These are phyloP conservation scores for Lumnitzera racemosa DNA, from an alignment of 345 rosid genomes.

Conservation along the genomic window DNA sequence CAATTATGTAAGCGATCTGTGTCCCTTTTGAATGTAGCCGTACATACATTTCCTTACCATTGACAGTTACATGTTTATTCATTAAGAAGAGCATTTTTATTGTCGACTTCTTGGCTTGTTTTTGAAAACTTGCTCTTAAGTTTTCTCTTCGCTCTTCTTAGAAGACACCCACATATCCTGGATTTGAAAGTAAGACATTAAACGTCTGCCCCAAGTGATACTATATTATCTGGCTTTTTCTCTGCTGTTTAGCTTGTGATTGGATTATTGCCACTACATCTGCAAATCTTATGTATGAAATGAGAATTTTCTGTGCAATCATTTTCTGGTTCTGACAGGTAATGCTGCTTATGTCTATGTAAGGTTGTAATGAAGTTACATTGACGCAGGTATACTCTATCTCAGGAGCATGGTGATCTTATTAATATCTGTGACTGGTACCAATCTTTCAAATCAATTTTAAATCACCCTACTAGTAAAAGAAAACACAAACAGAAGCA, in stretches of 20 bases:
- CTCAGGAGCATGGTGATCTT: slow-evolving; percentile 87
- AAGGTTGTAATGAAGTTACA: slow-evolving; percentile 5
- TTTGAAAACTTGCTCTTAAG: too few relatives aligned
- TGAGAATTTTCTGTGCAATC: background rate
- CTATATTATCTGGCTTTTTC: too few relatives aligned
- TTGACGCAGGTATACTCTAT: slow-evolving; percentile 51
- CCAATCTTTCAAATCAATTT: slow-evolving; percentile 66
- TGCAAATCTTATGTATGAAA: too few relatives aligned
- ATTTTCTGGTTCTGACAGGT: background rate
- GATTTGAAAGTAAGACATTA: too few relatives aligned
- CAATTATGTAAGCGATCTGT: slow-evolving; percentile 63
- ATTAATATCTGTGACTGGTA: slow-evolving; percentile 94
- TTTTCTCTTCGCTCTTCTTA: too few relatives aligned
- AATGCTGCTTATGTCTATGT: background rate
- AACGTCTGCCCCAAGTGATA: too few relatives aligned
- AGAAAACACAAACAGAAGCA: slow-evolving; percentile 46
- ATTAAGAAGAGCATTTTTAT: too few relatives aligned
- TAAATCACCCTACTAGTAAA: slow-evolving; percentile 26
- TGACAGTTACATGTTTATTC: too few relatives aligned
- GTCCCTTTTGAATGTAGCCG: background rate
- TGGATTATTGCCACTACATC: too few relatives aligned
- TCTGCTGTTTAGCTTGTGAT: too few relatives aligned
- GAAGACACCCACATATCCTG: too few relatives aligned
- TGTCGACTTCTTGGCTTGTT: too few relatives aligned
- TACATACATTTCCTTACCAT: background rate